Base-by-base conservation (phyloP, 2,329 filamentous ascomycete genomes). In the Daldinia eschscholtzii region DNA sequence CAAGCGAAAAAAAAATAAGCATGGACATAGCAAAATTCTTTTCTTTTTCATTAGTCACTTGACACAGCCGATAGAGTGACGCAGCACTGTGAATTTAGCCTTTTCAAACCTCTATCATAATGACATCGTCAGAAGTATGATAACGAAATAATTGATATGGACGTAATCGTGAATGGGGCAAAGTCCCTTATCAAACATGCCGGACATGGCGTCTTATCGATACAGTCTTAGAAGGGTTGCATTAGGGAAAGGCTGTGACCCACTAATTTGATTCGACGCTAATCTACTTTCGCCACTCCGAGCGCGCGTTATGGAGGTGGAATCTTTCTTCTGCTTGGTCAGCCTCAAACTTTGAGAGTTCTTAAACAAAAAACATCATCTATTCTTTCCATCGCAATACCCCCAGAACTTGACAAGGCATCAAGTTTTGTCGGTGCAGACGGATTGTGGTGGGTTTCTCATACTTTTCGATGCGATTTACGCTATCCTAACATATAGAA, bases 321-420 rank as follows among this genome's bases (percentile, higher is more conserved):
- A 41, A 41, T 42, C 42, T 64, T 65, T 67, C 60, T 52, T 68
- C 39, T 65, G 65, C 46, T 65, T 64, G 68, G 61, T 70, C 68
- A 68, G 62, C 62, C 68, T 70, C 50, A 56, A 55, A 30, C 57
- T 64, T 39, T 37, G 37, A 61, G 59, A 65, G 57, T 61, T 61
- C 46, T 41, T 41, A 39, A 61, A 60, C 48, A 57, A 68, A 71
- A 68, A 68, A 66, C 65, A 67, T 57, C 65, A 58, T 61, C 67
- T 64, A 58, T 37, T 35, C 56, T 59, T 52, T 46, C 35, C 48
- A 61, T 52, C 41, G 20, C 60, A 55, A 61, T 30, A 57, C 33
- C 52, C 41, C 42, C 41, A 20, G 41, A 33, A 53, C 30, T 64
- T 53, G 20, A 18, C 53, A 58, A 66, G 23, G 48, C 65, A 65